These are phyloP conservation scores for Pseudogymnoascus sp. DNA, from an alignment of 2,329 filamentous ascomycete genomes.

Conservation along the genomic window DNA sequence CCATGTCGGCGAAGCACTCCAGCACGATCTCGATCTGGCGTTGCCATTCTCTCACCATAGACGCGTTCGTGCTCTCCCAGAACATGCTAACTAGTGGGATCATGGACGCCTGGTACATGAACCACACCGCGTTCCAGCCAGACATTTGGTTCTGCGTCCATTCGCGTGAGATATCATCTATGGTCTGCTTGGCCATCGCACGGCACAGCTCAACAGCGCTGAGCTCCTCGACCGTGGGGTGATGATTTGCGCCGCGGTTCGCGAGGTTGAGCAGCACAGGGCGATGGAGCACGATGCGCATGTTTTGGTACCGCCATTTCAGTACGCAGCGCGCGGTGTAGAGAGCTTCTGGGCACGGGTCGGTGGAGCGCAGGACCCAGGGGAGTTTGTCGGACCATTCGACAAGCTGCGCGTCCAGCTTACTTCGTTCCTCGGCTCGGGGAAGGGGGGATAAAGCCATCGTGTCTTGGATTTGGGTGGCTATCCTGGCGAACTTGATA, in stretches of 20 bases:
- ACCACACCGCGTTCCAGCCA: conserved; percentile 76
- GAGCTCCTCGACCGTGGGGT: conserved; percentile 50
- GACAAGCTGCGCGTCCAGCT: conserved; percentile 59
- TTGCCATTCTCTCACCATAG: conserved; percentile 37
- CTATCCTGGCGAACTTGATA: conserved; percentile 71
- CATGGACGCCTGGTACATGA: conserved; percentile 73
- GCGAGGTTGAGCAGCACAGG: conserved; percentile 62
- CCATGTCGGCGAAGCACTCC: conserved; percentile 54
- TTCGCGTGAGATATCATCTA: conserved; percentile 62
- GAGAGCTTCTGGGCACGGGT: conserved; percentile 62
- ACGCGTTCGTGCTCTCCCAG: conserved; percentile 43
- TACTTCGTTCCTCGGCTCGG: conserved; percentile 55
- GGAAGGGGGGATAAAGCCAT: conserved; percentile 62
- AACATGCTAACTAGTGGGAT: conserved; percentile 69
- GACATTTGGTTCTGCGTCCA: conserved; percentile 68
- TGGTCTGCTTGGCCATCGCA: conserved; percentile 59
- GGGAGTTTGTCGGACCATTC: conserved; percentile 67
- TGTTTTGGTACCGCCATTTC: conserved; percentile 75
- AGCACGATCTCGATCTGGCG: conserved; percentile 51
- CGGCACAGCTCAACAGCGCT: conserved; percentile 61
- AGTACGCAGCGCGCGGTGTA: conserved; percentile 64
- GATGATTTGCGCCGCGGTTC: conserved; percentile 22
- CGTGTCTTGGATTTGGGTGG: conserved; percentile 68
- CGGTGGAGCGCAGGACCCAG: conserved; percentile 52
- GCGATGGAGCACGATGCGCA: conserved; percentile 67